Evolutionary conservation across 78 protist genomes (phyloP).

Genomic region (Creolimax fragrantissima): DNA sequence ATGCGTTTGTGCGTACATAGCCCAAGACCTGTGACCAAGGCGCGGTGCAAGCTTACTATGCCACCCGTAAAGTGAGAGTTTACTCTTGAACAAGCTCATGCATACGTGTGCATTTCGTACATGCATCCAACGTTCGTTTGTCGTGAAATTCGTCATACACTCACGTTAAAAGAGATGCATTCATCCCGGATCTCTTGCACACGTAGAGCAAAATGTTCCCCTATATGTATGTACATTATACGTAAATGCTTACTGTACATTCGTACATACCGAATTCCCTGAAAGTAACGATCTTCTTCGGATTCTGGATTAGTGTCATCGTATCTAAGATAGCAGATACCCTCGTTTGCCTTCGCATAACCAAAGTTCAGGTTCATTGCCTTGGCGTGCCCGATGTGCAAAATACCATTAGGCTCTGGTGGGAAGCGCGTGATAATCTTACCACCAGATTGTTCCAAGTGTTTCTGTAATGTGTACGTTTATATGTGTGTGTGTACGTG

Average conservation of each 20-base stretch:
- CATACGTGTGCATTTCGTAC: too few species aligned
- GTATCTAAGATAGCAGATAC: conserved; percentile 80
- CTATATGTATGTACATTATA: neutral
- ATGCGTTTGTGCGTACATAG: neutral
- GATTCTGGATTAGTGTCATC: conserved; percentile 99
- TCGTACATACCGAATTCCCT: conserved; percentile 21
- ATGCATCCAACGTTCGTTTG: too few species aligned
- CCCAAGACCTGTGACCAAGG: too few species aligned
- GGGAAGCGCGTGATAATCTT: conserved; percentile 89
- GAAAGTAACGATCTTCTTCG: conserved; percentile 82
- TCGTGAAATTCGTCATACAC: too few species aligned
- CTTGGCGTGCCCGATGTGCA: conserved; percentile 99
- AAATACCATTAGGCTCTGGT: conserved; percentile 98
- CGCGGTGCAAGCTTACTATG: too few species aligned
- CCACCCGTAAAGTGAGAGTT: too few species aligned
- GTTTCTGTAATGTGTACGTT: neutral
- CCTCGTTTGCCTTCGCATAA: conserved; percentile 69
- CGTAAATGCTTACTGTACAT: neutral
- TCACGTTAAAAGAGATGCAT: neutral
- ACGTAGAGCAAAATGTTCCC: neutral
- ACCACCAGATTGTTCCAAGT: conserved; percentile 67
- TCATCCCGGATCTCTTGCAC: neutral
- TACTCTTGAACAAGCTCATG: too few species aligned
- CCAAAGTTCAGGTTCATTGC: conserved; percentile 89
- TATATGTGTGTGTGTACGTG: neutral